phyloP scores from a whole-genome alignment of 495 filamentous ascomycete genomes.

The Annulohypoxylon moriforme region DNA sequence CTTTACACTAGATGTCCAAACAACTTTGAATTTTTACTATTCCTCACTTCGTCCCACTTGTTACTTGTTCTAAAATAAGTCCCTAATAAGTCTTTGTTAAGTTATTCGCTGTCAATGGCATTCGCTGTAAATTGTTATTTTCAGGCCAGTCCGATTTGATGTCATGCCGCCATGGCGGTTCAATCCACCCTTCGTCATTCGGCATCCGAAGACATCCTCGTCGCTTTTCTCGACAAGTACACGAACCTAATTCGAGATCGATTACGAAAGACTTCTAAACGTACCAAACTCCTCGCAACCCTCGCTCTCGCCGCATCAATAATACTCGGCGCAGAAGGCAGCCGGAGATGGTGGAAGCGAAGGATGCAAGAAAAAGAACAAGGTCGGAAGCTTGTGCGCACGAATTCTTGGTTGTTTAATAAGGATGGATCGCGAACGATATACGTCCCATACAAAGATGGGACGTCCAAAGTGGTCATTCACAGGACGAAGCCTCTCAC shows the following conservation, averaged over 20 bases:
- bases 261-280: conserved; percentile 70
- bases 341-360: conserved; percentile 75
- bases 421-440: conserved; percentile 95
- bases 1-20: conserved; percentile 6
- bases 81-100: conserved; percentile 19
- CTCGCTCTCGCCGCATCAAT: conserved; percentile 80
- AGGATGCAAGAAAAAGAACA: conserved; percentile 80
- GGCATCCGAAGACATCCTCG: conserved; percentile 73
- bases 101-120: conserved; percentile 34
- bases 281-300: conserved; percentile 77
- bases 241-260: conserved; percentile 68
- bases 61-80: conserved; percentile 5
- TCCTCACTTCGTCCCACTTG: background rate
- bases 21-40: conserved; percentile 2
- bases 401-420: conserved; percentile 90
- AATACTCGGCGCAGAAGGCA: conserved; percentile 78
- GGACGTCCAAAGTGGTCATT: conserved; percentile 91
- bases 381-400: conserved; percentile 80
- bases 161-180: conserved; percentile 72
- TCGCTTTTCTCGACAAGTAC: conserved; percentile 75
- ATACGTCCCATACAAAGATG: conserved; percentile 89
- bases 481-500: conserved; percentile 92
- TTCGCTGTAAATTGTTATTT: conserved; percentile 12
- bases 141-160: conserved; percentile 34
- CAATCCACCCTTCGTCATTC: conserved; percentile 83